A percentile compares a stretch with the other conserved stretches of the same genome.
phyloP scores from a whole-genome alignment of 139 green algal species.

The Edaphochlamys debaryana region DNA sequence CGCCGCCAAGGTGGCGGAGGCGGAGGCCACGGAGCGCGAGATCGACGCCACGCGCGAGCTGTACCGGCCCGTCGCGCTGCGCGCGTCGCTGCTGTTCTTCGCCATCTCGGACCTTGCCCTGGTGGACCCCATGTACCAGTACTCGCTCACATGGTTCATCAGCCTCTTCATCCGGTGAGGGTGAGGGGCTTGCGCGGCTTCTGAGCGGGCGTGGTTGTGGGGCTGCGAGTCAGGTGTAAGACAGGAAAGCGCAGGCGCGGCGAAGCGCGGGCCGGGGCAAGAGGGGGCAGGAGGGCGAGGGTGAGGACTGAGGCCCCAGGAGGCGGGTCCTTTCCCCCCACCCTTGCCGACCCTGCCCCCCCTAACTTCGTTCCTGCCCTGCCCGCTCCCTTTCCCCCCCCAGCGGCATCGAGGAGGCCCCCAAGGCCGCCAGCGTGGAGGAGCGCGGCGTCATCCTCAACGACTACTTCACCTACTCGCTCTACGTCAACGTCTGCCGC shows the following conservation, averaged over 20 bases:
- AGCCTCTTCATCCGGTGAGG: constrained; percentile 44
- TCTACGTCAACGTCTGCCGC: constrained; percentile 87
- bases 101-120: constrained; percentile 81
- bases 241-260: not conserved
- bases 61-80: constrained; percentile 78
- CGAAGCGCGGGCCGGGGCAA: not conserved
- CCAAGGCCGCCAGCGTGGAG: constrained; percentile 57
- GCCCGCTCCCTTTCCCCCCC: too few species aligned
- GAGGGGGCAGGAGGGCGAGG: too few species aligned
- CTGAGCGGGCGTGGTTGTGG: not conserved
- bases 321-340: too few species aligned
- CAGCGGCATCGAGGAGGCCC: constrained; percentile 67
- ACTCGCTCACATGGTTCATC: constrained; percentile 65
- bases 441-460: constrained; percentile 77
- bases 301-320: too few species aligned
- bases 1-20: constrained; percentile 74
- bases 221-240: not conserved
- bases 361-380: not conserved
- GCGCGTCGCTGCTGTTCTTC: constrained; percentile 82
- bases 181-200: not conserved
- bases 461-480: constrained; percentile 81
- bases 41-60: constrained; percentile 81
- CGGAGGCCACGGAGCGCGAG: constrained; percentile 75
- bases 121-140: constrained; percentile 89
- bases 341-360: too few species aligned